phyloP scores from a whole-genome alignment of 768 basidiomycete genomes.

The Rhizopogon vinicolor region DNA sequence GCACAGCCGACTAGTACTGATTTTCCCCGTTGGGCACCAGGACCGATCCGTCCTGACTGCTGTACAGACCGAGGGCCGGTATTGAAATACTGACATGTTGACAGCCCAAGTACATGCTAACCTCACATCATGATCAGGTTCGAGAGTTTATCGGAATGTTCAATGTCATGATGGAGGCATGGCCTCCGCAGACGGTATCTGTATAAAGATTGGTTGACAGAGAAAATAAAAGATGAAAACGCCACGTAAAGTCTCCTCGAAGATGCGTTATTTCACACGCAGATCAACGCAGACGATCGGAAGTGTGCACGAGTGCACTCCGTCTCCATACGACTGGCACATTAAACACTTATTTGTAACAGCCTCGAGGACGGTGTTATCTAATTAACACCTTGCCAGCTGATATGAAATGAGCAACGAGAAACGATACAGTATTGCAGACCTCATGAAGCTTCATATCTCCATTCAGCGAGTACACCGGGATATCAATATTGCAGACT shows the following conservation, averaged over 20 bases:
- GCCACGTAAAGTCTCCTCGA: too few species aligned
- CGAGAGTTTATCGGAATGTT: too few species aligned
- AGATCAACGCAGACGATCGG: background rate
- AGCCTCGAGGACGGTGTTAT: background rate
- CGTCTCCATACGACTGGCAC: background rate
- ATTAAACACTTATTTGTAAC: background rate
- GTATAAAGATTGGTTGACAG: background rate
- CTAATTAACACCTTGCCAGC: background rate
- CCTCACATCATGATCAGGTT: too few species aligned
- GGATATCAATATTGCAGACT: background rate
- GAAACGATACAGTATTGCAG: background rate
- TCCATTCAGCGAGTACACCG: background rate
- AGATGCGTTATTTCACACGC: background rate
- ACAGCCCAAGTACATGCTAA: background rate
- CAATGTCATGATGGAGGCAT: background rate
- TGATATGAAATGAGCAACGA: background rate
- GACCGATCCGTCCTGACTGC: too few species aligned
- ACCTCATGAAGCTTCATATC: background rate
- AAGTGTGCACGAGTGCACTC: background rate
- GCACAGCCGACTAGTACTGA: background rate
- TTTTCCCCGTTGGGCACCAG: background rate
- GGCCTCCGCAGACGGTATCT: background rate
- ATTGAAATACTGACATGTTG: background rate
- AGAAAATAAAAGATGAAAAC: background rate
- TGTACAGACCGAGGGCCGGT: too few species aligned